These are phyloP conservation scores for Zizania latifolia DNA, from an alignment of 176 grass and related monocot genomes.

Conservation along the genomic window DNA sequence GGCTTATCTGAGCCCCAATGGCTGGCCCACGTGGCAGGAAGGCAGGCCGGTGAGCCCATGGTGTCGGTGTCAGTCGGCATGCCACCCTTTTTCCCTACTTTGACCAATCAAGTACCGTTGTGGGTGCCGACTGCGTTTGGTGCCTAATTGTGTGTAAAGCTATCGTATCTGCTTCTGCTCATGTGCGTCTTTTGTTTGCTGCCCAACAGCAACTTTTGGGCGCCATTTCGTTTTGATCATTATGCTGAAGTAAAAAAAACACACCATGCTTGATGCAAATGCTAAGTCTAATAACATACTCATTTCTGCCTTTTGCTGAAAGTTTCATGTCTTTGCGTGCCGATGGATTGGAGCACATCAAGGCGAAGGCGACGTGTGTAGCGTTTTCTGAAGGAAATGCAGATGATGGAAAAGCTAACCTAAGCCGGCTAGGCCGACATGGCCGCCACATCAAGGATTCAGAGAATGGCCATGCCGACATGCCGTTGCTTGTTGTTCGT, in stretches of 20 bases:
- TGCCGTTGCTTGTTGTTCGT: no score
- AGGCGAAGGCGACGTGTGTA: background rate
- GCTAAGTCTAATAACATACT: background rate
- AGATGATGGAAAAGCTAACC: background rate
- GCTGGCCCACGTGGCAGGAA: slow-evolving; percentile 8
- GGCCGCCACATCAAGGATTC: background rate
- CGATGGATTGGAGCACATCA: background rate
- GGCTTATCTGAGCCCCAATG: slow-evolving; percentile 22
- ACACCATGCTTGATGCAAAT: background rate
- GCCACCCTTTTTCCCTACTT: slow-evolving; percentile 3
- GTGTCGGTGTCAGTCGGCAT: slow-evolving; percentile 16
- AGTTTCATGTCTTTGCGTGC: background rate
- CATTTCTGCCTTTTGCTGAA: background rate
- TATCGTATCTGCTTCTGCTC: background rate
- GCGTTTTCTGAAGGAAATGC: background rate
- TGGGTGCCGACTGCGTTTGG: background rate
- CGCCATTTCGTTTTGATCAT: background rate
- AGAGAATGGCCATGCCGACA: background rate
- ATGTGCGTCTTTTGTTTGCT: background rate
- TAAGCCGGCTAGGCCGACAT: background rate
- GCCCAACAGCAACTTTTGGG: background rate
- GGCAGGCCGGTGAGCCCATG: slow-evolving; percentile 5
- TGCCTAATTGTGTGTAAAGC: background rate
- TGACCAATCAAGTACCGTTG: slow-evolving; percentile 27
- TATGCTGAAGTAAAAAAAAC: background rate